Conservation (phyloP, 768 basidiomycete species). For the Wakefieldia striispora region DNA sequence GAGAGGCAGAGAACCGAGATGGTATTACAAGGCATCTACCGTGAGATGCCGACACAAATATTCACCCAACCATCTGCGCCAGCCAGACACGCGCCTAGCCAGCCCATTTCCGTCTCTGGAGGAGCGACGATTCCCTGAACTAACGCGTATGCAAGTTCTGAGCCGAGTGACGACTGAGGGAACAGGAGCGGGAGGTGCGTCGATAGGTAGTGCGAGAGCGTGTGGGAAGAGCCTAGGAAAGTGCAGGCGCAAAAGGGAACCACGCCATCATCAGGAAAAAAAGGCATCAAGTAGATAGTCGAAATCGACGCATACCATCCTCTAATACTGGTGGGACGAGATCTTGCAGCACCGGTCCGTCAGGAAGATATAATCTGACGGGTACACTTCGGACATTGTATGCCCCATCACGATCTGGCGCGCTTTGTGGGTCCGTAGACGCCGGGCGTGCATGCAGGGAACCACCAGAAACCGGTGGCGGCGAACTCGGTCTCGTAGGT, state of each 20-base stretch:
- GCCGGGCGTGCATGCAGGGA: conserved; percentile 64
- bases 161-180: conserved; percentile 44
- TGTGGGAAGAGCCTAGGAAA: conserved; percentile 62
- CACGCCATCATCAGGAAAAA: not conserved
- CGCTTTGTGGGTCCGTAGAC: conserved; percentile 55
- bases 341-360: conserved; percentile 90
- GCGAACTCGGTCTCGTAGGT: conserved; percentile 56
- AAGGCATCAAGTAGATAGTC: not conserved
- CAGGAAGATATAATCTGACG: conserved; percentile 83
- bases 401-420: conserved; percentile 73
- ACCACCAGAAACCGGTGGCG: conserved; percentile 48
- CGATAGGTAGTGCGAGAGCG: conserved; percentile 66
- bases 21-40: conserved; percentile 13
- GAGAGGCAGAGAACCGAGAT: not conserved
- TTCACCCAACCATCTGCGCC: conserved; percentile 97
- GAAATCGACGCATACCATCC: conserved; percentile 54
- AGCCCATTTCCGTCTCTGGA: conserved; percentile 85
- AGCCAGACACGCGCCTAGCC: conserved; percentile 89
- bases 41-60: conserved; percentile 69
- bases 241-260: not conserved
- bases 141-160: conserved; percentile 70
- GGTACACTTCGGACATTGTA: conserved; percentile 88
- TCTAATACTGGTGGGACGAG: conserved; percentile 76
- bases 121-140: conserved; percentile 86
- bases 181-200: conserved; percentile 80